phyloP scores from a whole-genome alignment of 495 filamentous ascomycete species.

The Xylaria intraflava region DNA sequence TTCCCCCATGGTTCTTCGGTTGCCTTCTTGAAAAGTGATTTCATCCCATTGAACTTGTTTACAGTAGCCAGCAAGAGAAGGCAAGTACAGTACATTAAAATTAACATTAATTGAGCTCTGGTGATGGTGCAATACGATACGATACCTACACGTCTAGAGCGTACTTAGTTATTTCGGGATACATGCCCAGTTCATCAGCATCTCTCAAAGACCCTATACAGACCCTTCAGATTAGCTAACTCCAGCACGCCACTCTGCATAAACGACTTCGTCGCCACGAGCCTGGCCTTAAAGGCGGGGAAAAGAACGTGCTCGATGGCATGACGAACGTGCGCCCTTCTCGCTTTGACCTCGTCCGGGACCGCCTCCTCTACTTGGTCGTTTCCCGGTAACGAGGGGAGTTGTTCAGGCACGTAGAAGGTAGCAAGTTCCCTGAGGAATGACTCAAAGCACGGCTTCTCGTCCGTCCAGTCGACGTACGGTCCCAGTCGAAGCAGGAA shows the following conservation, averaged over 20 bases:
- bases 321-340: constrained; percentile 52
- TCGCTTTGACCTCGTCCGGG: constrained; percentile 47
- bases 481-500: constrained; percentile 88
- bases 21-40: too few species aligned
- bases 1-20: too few species aligned
- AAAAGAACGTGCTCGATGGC: constrained; percentile 69
- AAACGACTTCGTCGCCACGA: constrained; percentile 77
- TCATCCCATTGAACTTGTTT: too few species aligned
- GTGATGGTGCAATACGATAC: too few species aligned
- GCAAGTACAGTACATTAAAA: too few species aligned
- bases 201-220: constrained; percentile 96
- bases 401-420: constrained; percentile 84
- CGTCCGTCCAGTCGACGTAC: constrained; percentile 76
- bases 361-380: constrained; percentile 35
- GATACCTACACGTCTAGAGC: constrained; percentile 14
- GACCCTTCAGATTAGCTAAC: constrained; percentile 85
- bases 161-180: too few species aligned
- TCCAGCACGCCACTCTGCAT: constrained; percentile 72
- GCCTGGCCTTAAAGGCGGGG: constrained; percentile 70
- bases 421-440: constrained; percentile 83
- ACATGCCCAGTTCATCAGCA: constrained; percentile 68
- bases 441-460: constrained; percentile 78
- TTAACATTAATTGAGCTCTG: too few species aligned
- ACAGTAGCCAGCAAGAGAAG: too few species aligned
- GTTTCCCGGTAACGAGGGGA: constrained; percentile 51